Conservation (phyloP, 2,329 filamentous ascomycete species). For the Lasiodiplodia citricola region DNA sequence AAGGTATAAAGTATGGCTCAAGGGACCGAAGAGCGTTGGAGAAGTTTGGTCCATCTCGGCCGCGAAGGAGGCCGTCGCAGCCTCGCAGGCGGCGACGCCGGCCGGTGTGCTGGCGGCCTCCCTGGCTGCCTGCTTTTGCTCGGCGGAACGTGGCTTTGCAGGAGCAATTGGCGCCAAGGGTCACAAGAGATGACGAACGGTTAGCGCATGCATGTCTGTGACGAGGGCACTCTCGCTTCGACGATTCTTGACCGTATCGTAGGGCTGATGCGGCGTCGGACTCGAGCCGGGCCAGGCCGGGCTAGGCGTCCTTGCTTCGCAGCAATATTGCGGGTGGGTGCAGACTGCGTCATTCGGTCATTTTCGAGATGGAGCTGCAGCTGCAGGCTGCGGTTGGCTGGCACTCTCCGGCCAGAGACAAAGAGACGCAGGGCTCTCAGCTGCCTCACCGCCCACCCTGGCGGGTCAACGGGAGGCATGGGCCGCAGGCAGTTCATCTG, state of each 20-base stretch:
- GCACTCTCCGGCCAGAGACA: neutral
- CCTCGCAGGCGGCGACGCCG: neutral
- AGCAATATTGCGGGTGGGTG: neutral
- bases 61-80: neutral
- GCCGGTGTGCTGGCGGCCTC: neutral
- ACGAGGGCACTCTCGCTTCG: neutral
- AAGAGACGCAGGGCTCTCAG: slow-evolving; percentile 1
- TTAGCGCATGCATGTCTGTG: neutral
- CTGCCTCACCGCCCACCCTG: neutral
- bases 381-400: neutral
- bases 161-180: neutral
- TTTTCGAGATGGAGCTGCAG: neutral
- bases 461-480: neutral
- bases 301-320: slow-evolving; percentile 1
- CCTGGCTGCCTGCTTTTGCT: neutral
- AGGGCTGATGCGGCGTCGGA: neutral
- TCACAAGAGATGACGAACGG: neutral
- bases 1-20: neutral
- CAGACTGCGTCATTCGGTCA: neutral
- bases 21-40: neutral
- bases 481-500: neutral
- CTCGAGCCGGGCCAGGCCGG: neutral
- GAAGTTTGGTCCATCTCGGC: neutral
- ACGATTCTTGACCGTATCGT: neutral
- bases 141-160: neutral